phyloP scores from a whole-genome alignment of 129 eudicot species.

The Cynara cardunculus region DNA sequence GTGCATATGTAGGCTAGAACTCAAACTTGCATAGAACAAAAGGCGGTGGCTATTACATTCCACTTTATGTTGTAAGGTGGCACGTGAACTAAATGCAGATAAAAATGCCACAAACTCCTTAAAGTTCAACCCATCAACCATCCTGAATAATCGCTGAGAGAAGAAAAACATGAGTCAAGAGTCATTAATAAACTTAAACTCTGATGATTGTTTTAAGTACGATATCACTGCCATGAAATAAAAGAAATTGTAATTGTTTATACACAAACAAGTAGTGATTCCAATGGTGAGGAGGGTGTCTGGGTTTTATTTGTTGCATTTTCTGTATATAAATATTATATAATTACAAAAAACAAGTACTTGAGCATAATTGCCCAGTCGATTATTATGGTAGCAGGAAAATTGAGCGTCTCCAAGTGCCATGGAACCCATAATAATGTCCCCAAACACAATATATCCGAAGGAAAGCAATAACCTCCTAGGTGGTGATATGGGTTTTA shows the following conservation, averaged over 20 bases:
- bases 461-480: neutral
- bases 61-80: conserved; percentile 80
- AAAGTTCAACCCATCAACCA: conserved; percentile 88
- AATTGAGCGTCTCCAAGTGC: neutral
- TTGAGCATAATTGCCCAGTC: neutral
- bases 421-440: neutral
- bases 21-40: neutral
- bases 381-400: neutral
- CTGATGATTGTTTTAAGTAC: neutral
- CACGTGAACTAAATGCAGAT: conserved; percentile 89
- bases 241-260: neutral
- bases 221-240: neutral
- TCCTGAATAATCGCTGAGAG: conserved; percentile 70
- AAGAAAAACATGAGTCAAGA: conserved; percentile 1
- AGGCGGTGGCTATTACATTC: conserved; percentile 54
- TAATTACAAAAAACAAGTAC: neutral
- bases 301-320: neutral
- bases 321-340: too few species aligned
- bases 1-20: neutral
- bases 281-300: neutral
- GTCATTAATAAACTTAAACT: neutral
- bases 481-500: neutral
- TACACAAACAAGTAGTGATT: neutral
- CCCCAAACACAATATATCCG: neutral
- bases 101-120: conserved; percentile 89